A percentile compares a stretch with the other conserved stretches of the same genome.
These are phyloP conservation scores for Sophora flavescens DNA, from an alignment of 306 rosid species.

Conservation along the genomic window DNA sequence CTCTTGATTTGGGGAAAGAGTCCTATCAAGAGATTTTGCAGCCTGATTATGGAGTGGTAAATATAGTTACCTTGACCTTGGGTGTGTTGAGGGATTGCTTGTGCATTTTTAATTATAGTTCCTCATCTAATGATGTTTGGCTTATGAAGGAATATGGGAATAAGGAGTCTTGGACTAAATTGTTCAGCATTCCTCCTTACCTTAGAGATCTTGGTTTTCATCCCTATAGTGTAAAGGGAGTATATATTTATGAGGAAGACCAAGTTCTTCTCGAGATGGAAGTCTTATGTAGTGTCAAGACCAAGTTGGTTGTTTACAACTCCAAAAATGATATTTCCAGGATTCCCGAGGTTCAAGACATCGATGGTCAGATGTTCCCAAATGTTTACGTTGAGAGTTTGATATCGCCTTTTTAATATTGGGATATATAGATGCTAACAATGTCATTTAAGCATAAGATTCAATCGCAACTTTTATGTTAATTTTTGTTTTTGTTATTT, in stretches of 20 bases:
- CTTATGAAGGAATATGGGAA: constrained; percentile 53
- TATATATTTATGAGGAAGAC: constrained; percentile 40
- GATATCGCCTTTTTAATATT: constrained; percentile 44
- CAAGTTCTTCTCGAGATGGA: neutral
- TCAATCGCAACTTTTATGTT: neutral
- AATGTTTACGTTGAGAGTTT: constrained; percentile 46
- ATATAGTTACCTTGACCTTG: neutral
- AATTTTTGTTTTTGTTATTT: neutral
- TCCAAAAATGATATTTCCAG: constrained; percentile 6
- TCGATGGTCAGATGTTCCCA: neutral
- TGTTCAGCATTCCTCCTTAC: constrained; percentile 15
- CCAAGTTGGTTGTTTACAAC: constrained; percentile 19
- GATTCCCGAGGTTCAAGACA: neutral
- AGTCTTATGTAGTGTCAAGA: neutral
- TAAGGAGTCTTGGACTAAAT: constrained; percentile 51
- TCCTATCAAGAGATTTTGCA: constrained; percentile 37
- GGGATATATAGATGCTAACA: neutral
- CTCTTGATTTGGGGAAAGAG: constrained; percentile 54
- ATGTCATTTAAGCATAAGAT: neutral
- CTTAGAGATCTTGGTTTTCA: no score
- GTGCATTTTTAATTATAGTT: neutral
- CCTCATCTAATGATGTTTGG: constrained; percentile 36
- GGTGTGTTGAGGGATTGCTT: constrained; percentile 45
- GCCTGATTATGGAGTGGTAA: constrained; percentile 35
- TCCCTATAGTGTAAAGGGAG: neutral